These are phyloP conservation scores for Anthoceros angustus DNA, from an alignment of 225 moss, liverwort and hornwort genomes.

Conservation along the genomic window DNA sequence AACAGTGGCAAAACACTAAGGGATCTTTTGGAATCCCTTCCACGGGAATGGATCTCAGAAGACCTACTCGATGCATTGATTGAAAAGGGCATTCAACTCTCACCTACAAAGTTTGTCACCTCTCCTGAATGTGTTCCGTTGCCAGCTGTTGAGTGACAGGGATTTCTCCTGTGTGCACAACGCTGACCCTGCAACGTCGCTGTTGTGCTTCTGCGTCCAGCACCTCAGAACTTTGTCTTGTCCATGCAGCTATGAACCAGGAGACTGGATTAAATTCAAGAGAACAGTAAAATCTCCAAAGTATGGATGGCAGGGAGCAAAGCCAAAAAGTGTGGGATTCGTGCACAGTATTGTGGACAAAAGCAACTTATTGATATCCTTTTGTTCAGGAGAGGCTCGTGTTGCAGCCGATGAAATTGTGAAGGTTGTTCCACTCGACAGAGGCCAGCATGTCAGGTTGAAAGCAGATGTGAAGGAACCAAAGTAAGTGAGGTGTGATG, in stretches of 20 bases:
- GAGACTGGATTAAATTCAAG: slow-evolving; percentile 33
- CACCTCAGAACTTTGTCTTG: neutral
- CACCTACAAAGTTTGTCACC: slow-evolving; percentile 21
- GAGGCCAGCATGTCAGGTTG: slow-evolving; percentile 29
- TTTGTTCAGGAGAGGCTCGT: slow-evolving; percentile 29
- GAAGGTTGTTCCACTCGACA: slow-evolving; percentile 29
- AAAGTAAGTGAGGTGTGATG: slow-evolving; percentile 11
- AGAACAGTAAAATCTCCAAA: slow-evolving; percentile 20
- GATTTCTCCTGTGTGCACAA: neutral
- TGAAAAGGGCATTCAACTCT: slow-evolving; percentile 26
- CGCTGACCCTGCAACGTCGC: neutral
- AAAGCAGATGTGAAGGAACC: slow-evolving; percentile 30
- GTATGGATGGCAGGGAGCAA: slow-evolving; percentile 31
- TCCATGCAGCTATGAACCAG: slow-evolving; percentile 18
- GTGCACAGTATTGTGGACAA: slow-evolving; percentile 21
- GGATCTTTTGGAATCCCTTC: slow-evolving; percentile 31
- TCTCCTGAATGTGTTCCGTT: neutral
- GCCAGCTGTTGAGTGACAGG: neutral
- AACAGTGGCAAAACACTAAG: slow-evolving; percentile 27
- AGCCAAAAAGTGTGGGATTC: slow-evolving; percentile 26
- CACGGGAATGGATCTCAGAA: slow-evolving; percentile 37
- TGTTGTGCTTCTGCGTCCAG: neutral
- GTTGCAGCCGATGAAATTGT: slow-evolving; percentile 23
- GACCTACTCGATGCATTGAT: slow-evolving; percentile 33
- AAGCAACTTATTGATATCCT: slow-evolving; percentile 20